Percentiles rank a stretch among this genome's conserved stretches.
Evolutionary conservation across 148 eudicot species (phyloP).

Genomic region (Amaranthus hypochondriacus): DNA sequence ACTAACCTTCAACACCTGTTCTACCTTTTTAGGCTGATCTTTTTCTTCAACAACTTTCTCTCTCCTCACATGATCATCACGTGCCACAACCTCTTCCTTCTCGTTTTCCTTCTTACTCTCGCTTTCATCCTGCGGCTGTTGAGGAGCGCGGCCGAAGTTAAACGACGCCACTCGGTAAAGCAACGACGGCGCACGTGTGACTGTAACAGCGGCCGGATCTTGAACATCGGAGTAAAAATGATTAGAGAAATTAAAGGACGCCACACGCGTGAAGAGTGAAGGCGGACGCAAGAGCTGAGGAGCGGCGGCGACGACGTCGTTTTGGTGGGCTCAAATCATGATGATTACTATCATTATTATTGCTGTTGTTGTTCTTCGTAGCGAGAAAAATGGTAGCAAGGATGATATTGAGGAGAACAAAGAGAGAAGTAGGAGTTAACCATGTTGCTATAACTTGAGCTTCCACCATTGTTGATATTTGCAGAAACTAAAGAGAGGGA

Average conservation of each 20-base stretch:
- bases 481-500: neutral
- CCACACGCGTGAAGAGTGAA: conserved; percentile 51
- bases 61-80: conserved; percentile 29
- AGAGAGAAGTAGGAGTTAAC: conserved; percentile 62
- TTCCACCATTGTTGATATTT: conserved; percentile 21
- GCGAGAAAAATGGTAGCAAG: conserved; percentile 44
- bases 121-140: neutral
- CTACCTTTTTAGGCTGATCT: neutral
- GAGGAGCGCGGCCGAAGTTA: conserved; percentile 11
- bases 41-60: neutral
- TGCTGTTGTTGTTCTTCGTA: conserved; percentile 6
- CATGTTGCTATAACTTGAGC: conserved; percentile 33
- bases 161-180: conserved; percentile 38
- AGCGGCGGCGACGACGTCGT: neutral
- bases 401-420: conserved; percentile 50
- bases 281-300: conserved; percentile 38
- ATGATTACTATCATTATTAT: neutral
- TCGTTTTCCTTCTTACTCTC: neutral
- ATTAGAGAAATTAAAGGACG: conserved; percentile 38
- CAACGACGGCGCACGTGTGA: conserved; percentile 25
- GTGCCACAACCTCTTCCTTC: neutral
- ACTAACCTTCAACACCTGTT: conserved; percentile 26
- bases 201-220: neutral
- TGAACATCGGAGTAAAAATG: neutral
- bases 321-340: neutral